Evolutionary conservation across 2,329 filamentous ascomycete genomes (phyloP), one percentile per base, ranked within the genome.

Genomic region (Macrophomina phaseolina): DNA sequence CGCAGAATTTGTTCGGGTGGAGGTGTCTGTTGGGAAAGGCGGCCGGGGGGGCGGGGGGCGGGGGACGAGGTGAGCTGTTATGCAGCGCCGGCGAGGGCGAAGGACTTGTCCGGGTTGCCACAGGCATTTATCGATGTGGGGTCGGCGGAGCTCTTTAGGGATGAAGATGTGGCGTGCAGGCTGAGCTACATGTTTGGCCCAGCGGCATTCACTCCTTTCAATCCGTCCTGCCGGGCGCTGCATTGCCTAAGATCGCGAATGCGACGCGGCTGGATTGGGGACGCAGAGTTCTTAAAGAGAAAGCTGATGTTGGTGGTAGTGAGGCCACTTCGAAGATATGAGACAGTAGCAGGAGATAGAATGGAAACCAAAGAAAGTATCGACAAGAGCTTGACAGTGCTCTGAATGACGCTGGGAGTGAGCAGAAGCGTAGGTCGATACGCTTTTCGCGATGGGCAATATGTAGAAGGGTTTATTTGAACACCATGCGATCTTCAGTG

Each of bases 41-140:
- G 18, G 69, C 70, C 18, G 18, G 18, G 18, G 18, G 23, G 23
- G n/a, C n/a, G n/a, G n/a, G 2, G 28, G 78, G 77, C n/a, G 71
- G 67, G 67, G n/a, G 71, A 77, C 12, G 72, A 73, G 28, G 74
- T 81, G 34, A 74, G 73, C 38, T 73, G 72, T 0, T 76, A 80
- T 46, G 77, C 78, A 1, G 78, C 80, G 14, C 78, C 82, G 0
- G 74, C 74, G 1, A 73, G 80, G 1, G 77, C 76, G 45, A 72
- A 68, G n/a, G 73, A 75, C 38, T 32, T 71, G 18, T 61, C 67
- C 3, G 77, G 76, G 0, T 71, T 84, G 36, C 82, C 83, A 16
- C 74, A 78, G 0, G 74, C 79, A 0, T 84, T 82, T 67, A 79
- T 85, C 38, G 79, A 81, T 58, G 76, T 80, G 5, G 81, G 82